Evolutionary conservation across 345 rosid species (phyloP).

Genomic region (Pistacia atlantica): DNA sequence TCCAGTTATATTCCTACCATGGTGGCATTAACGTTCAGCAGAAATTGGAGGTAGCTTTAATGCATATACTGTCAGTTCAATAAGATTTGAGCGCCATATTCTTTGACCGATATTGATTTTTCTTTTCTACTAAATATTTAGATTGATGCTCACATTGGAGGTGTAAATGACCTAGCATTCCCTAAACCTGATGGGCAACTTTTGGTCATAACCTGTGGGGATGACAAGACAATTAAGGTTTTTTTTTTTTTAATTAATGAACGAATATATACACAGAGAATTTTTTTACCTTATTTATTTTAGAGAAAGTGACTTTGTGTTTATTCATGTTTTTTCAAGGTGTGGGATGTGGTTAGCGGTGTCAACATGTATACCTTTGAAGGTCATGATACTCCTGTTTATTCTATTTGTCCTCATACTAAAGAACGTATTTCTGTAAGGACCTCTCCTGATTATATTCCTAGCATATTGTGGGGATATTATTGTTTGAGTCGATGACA

Average conservation of each 20-base stretch:
- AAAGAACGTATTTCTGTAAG: slow-evolving; percentile 74
- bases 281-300: background rate
- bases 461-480: background rate
- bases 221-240: slow-evolving; percentile 86
- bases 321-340: slow-evolving; percentile 41
- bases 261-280: background rate
- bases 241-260: slow-evolving; percentile 2
- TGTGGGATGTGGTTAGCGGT: slow-evolving; percentile 79
- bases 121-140: slow-evolving; percentile 18
- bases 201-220: slow-evolving; percentile 79
- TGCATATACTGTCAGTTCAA: background rate
- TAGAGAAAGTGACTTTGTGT: slow-evolving; percentile 13
- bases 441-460: background rate
- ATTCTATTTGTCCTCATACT: slow-evolving; percentile 79
- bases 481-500: background rate
- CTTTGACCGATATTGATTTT: background rate
- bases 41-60: slow-evolving; percentile 67
- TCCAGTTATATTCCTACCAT: slow-evolving; percentile 82
- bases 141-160: slow-evolving; percentile 81
- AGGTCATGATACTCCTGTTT: slow-evolving; percentile 88
- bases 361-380: slow-evolving; percentile 63
- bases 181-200: slow-evolving; percentile 70
- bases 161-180: slow-evolving; percentile 75
- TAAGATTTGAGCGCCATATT: slow-evolving; percentile 5
- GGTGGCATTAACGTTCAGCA: slow-evolving; percentile 73